Percentiles rank a stretch among this genome's conserved stretches.
Evolutionary conservation across 129 eudicot genomes (phyloP).

Genomic region (Gnaphalium uliginosum): DNA sequence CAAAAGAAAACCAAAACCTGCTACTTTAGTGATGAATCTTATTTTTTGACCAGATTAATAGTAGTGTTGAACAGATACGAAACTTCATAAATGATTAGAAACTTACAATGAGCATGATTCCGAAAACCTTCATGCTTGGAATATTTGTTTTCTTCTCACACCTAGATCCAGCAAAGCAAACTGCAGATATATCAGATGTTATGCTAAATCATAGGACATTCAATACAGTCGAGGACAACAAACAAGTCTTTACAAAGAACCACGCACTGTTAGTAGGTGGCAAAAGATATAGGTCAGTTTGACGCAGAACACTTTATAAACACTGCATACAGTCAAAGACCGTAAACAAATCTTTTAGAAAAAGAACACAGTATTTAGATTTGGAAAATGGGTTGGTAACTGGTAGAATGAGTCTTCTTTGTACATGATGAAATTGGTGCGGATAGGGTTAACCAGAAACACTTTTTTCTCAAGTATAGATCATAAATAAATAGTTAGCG

Average conservation of each 20-base stretch:
- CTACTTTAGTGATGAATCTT: not conserved
- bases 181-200: conserved; percentile 43
- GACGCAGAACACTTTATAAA: not conserved
- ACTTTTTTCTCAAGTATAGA: too few relatives aligned
- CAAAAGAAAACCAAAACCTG: conserved; percentile 41
- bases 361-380: not conserved
- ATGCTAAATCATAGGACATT: not conserved
- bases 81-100: not conserved
- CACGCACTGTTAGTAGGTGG: not conserved
- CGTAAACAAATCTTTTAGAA: too few relatives aligned
- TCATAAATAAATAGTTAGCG: too few relatives aligned
- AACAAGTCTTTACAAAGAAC: not conserved
- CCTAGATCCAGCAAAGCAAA: conserved; percentile 69
- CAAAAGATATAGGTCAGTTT: not conserved
- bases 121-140: conserved; percentile 78
- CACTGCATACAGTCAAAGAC: not conserved
- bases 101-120: conserved; percentile 86
- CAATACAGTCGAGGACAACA: not conserved
- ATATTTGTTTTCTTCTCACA: conserved; percentile 65
- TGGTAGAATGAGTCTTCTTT: not conserved
- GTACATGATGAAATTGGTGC: not conserved
- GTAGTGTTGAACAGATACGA: too few relatives aligned
- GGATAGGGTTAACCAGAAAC: too few relatives aligned
- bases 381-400: not conserved
- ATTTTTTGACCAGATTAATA: not conserved